phyloP scores from a whole-genome alignment of 2,329 filamentous ascomycete genomes.

The Fusarium sp. region DNA sequence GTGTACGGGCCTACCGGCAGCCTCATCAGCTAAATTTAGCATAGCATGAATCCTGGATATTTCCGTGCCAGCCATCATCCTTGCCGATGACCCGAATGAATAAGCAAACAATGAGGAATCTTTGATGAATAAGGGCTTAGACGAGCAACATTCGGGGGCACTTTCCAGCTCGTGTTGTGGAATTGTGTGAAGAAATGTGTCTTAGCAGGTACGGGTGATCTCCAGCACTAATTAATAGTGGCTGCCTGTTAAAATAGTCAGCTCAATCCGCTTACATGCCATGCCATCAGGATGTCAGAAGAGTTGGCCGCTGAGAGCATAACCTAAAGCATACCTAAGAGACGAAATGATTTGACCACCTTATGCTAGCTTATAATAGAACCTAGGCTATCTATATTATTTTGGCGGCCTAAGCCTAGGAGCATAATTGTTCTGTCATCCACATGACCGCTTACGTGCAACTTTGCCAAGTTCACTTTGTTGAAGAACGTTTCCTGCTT shows the following conservation, averaged over 20 bases:
- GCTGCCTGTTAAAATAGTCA: no score
- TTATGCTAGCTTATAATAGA: no score
- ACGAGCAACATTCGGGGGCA: no score
- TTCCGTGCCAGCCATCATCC: not conserved
- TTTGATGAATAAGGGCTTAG: not conserved
- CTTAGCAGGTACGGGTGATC: not conserved
- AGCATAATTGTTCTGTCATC: no score
- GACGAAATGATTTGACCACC: no score
- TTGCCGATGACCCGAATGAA: not conserved
- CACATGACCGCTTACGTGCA: not conserved
- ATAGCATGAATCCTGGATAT: not conserved
- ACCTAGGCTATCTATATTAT: no score
- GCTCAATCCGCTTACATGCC: no score
- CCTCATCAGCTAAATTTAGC: slow-evolving; percentile 14
- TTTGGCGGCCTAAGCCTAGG: no score
- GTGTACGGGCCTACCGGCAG: not conserved
- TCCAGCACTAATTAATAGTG: not conserved
- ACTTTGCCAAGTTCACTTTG: not conserved
- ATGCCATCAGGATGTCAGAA: no score
- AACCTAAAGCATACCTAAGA: no score
- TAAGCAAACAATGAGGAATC: not conserved
- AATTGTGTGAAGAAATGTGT: not conserved
- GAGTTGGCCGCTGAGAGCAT: no score
- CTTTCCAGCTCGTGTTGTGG: not conserved
- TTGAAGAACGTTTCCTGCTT: not conserved